phyloP scores from a whole-genome alignment of 164 flowering plant genomes.

The Stephania cephalantha region DNA sequence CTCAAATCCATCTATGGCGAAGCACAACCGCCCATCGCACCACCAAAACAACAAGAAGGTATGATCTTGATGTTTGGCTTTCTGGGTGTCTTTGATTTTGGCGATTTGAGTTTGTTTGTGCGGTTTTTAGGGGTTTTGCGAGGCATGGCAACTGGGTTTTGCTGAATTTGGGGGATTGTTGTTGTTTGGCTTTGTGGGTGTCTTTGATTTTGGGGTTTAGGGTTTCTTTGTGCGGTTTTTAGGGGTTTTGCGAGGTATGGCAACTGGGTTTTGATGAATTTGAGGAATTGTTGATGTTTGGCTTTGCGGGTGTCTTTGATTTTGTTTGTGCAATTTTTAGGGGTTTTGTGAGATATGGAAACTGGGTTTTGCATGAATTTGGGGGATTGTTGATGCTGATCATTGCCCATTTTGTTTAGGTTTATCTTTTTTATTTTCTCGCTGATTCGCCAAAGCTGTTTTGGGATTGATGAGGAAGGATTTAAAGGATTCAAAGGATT shows the following conservation, averaged over 20 bases:
- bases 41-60: constrained; percentile 17
- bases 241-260: too few relatives aligned
- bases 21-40: constrained; percentile 14
- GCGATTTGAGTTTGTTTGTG: not conserved
- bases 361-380: not conserved
- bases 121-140: too few relatives aligned
- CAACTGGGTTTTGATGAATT: too few relatives aligned
- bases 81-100: not conserved
- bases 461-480: too few relatives aligned
- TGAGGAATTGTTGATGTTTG: not conserved
- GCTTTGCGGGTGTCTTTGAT: not conserved
- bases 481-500: too few relatives aligned
- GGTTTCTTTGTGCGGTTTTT: not conserved
- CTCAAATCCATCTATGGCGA: constrained; percentile 62
- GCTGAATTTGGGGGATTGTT: not conserved
- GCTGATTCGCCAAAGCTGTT: too few relatives aligned
- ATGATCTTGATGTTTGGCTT: not conserved
- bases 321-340: not conserved
- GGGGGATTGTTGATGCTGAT: not conserved
- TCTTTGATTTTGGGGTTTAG: not conserved
- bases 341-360: not conserved
- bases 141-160: too few relatives aligned
- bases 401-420: not conserved
- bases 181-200: not conserved
- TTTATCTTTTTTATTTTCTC: too few relatives aligned